A percentile compares a stretch with the other conserved stretches of the same genome.
phyloP scores from a whole-genome alignment of 345 rosid genomes.

The Linum lewisii region DNA sequence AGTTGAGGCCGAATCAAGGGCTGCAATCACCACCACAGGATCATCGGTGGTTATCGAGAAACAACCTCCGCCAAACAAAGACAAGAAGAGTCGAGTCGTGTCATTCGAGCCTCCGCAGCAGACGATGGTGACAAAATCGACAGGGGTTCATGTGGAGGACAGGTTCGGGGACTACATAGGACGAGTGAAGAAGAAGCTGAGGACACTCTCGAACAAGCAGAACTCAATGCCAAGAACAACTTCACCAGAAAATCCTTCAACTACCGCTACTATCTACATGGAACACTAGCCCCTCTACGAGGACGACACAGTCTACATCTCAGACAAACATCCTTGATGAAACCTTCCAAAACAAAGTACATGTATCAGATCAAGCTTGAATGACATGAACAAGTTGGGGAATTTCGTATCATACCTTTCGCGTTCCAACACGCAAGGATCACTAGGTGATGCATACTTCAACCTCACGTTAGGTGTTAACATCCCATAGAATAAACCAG shows the following conservation, averaged over 20 bases:
- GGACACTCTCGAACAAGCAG: constrained; percentile 8
- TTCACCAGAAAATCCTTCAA: neutral
- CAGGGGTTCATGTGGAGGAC: constrained; percentile 14
- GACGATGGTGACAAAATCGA: neutral
- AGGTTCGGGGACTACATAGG: constrained; percentile 19
- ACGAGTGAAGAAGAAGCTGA: constrained; percentile 19
- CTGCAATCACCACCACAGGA: constrained; percentile 2
- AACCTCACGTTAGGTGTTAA: too few species aligned
- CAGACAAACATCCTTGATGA: too few species aligned
- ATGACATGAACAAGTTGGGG: too few species aligned
- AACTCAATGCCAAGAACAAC: neutral
- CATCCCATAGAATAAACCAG: too few species aligned
- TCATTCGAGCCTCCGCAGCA: neutral
- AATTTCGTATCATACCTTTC: too few species aligned
- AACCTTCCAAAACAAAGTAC: too few species aligned
- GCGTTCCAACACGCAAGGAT: too few species aligned
- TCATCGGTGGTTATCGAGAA: neutral
- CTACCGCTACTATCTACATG: neutral
- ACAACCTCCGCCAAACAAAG: neutral
- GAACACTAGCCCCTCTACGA: too few species aligned
- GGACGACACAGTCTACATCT: too few species aligned
- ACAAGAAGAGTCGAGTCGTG: neutral
- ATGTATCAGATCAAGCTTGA: too few species aligned
- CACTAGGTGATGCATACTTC: too few species aligned
- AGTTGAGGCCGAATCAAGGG: neutral